Percentiles rank a stretch among this genome's conserved stretches.
Conservation (phyloP, 148 eudicot genomes). For the Rhododendron henanense region DNA sequence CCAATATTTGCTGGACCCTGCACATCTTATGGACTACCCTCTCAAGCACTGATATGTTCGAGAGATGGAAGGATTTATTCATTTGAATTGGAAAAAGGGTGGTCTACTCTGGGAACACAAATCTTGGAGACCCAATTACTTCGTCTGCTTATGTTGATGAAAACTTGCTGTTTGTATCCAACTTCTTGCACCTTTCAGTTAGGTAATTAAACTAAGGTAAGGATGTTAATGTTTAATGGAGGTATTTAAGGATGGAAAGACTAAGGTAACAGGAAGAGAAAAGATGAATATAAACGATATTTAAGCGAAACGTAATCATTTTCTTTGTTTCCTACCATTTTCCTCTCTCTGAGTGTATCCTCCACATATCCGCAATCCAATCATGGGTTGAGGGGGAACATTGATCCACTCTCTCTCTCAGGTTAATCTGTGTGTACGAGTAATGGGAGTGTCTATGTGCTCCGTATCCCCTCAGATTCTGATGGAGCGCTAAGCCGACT, state of each 20-base stretch:
- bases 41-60: conserved; percentile 65
- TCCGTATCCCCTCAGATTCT: conserved; percentile 26
- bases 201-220: conserved; percentile 32
- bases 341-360: not conserved
- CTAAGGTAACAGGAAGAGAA: not conserved
- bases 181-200: conserved; percentile 29
- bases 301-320: not conserved
- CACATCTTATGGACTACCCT: conserved; percentile 34
- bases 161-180: conserved; percentile 35
- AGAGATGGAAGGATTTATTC: conserved; percentile 75
- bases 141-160: conserved; percentile 87
- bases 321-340: not conserved
- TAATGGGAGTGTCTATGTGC: conserved; percentile 57
- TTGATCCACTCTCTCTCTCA: conserved; percentile 17
- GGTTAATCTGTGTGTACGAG: conserved; percentile 68
- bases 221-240: not conserved
- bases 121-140: conserved; percentile 66
- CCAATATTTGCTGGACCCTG: conserved; percentile 73
- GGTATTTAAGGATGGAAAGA: not conserved
- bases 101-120: conserved; percentile 56
- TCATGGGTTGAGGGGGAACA: not conserved
- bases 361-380: not conserved
- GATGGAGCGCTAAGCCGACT: conserved; percentile 12
- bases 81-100: conserved; percentile 53
- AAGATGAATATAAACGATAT: not conserved